Base-by-base conservation (phyloP, 768 basidiomycete species). In the Leccinum boreale region DNA sequence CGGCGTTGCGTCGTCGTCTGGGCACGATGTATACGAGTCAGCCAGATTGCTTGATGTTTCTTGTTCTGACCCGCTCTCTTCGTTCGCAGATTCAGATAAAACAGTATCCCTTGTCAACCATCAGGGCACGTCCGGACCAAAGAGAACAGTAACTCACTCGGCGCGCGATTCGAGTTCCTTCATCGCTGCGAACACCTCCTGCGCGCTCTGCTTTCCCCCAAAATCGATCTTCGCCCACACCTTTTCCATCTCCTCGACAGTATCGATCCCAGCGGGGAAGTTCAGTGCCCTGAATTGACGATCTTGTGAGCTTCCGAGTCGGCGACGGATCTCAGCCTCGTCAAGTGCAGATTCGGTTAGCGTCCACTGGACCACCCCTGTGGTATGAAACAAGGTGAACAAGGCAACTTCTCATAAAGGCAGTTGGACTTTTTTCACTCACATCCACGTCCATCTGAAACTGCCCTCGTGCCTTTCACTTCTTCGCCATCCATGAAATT, bases 311-410 rank as follows among this genome's bases (percentile, higher is more conserved):
- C 17, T 66, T 2, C 63, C 62, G 26, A 82, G 70, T 33, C 71
- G 67, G 9, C 56, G 23, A 1, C 74, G 78, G 6, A 85, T 76
- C 3, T 75, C 70, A 0, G 59, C 65, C 4, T 68, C 67, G 4
- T 67, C 67, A 12, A 70, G 63, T 8, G 59, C 67, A 7, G 80
- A 75, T 19, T 74, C 77, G 0, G 73, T 70, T 44, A 92, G 73
- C 36, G 76, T 74, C 78, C 86, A 93, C 12, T 81, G 77, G 21
- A 85, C 62, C 1, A 76, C 77, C 89, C 89, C 90, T 92, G 44
- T 44, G 45, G 57, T 10, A 33, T 7, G 24, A 19, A 53, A 24
- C 24, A 48, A 52, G 14, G 52, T 53, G 58, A 62, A 53, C 10
- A 5, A 48, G 4, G 6, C 21, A 17, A 12, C 17, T 5, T 39